These are phyloP conservation scores for Debaryomyces maramus DNA, from an alignment of 805 yeast species.

Conservation along the genomic window DNA sequence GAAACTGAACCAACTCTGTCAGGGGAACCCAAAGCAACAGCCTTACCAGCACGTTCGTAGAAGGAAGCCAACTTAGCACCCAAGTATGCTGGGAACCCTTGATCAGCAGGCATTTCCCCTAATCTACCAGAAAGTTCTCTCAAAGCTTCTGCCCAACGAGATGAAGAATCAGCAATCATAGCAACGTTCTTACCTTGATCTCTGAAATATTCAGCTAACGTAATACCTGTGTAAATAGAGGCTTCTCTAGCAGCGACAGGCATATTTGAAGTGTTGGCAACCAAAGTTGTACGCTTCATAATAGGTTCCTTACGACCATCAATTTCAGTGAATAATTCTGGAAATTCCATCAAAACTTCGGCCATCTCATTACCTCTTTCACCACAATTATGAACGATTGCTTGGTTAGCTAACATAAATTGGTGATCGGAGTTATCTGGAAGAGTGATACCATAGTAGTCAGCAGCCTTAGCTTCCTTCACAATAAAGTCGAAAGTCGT, in stretches of 20 bases:
- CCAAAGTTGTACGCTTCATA: constrained; percentile 98
- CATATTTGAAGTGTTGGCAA: constrained; percentile 98
- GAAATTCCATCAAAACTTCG: constrained; percentile 99
- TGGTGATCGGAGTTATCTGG: constrained; percentile 40
- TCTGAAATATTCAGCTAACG: constrained; percentile 98
- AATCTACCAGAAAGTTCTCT: constrained; percentile 99
- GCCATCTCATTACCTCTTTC: constrained; percentile 99
- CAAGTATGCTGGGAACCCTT: constrained; percentile 99
- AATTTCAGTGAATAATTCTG: constrained; percentile 89
- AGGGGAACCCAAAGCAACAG: constrained; percentile 93
- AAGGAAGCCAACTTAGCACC: constrained; percentile 99
- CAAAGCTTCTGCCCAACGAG: constrained; percentile 99
- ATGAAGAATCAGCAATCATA: constrained; percentile 99
- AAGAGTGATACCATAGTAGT: constrained; percentile 46
- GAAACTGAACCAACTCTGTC: constrained; percentile 96
- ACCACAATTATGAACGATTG: constrained; percentile 53
- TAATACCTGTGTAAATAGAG: constrained; percentile 97
- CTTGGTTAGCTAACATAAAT: constrained; percentile 40
- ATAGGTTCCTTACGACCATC: constrained; percentile 95
- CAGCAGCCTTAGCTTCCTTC: constrained; percentile 24
- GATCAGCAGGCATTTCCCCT: constrained; percentile 99
- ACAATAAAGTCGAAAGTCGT: constrained; percentile 30
- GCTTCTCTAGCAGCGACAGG: constrained; percentile 99
- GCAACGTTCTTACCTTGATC: constrained; percentile 99
- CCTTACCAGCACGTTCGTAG: constrained; percentile 99